Percentiles rank a stretch among this genome's conserved stretches.
Evolutionary conservation across 768 basidiomycete genomes (phyloP).

Genomic region (Pleurotus eryngii): DNA sequence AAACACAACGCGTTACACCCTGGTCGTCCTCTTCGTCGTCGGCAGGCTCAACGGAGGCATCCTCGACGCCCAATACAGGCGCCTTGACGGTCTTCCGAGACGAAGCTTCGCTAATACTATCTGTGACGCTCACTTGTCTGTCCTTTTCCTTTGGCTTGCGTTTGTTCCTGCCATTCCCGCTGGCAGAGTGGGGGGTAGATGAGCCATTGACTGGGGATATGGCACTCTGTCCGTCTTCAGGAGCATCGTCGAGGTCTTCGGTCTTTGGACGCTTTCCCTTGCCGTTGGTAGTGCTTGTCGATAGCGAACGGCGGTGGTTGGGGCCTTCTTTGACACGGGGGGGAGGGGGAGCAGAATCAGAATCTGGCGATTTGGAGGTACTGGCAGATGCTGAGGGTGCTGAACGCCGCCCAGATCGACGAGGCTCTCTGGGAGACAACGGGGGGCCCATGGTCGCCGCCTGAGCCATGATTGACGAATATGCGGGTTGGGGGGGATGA

Average conservation of each 20-base stretch:
- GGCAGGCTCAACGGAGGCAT: constrained; percentile 36
- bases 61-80: constrained; percentile 21
- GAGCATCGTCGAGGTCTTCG: constrained; percentile 66
- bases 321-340: constrained; percentile 37
- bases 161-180: constrained; percentile 41
- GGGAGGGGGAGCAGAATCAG: constrained; percentile 45
- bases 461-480: constrained; percentile 50
- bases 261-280: constrained; percentile 66
- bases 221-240: constrained; percentile 52
- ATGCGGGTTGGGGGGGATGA: constrained; percentile 5
- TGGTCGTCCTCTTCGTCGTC: constrained; percentile 59
- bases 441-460: constrained; percentile 73
- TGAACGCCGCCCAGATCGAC: constrained; percentile 75
- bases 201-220: constrained; percentile 22
- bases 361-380: constrained; percentile 73
- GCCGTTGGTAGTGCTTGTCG: constrained; percentile 35
- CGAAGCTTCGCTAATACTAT: constrained; percentile 22
- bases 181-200: constrained; percentile 28
- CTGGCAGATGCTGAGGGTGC: constrained; percentile 63
- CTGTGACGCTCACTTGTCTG: constrained; percentile 23
- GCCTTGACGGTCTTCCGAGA: constrained; percentile 3
- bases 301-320: constrained; percentile 37
- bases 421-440: constrained; percentile 70
- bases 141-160: constrained; percentile 68
- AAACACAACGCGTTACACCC: constrained; percentile 79